Percentiles rank a stretch among this genome's conserved stretches.
Conservation (phyloP, 805 yeast genomes). For the Ogataea glucozyma region DNA sequence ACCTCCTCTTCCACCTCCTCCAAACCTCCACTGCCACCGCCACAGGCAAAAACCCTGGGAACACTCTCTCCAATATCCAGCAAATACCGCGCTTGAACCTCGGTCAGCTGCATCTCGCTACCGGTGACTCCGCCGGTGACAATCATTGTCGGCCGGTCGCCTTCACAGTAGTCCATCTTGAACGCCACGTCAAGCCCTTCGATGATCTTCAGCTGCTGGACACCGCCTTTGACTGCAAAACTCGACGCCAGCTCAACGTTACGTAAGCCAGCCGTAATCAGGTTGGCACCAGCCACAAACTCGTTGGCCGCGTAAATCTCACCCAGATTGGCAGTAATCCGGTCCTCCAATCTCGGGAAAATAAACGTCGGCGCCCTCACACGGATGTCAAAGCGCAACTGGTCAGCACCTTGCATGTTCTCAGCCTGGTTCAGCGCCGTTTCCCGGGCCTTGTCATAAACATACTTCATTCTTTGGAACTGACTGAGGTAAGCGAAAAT, state of each 20-base stretch:
- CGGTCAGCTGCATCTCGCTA: constrained; percentile 65
- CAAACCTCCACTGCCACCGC: constrained; percentile 41
- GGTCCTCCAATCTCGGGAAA: constrained; percentile 68
- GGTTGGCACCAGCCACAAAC: constrained; percentile 50
- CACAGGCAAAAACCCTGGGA: constrained; percentile 51
- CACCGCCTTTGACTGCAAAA: constrained; percentile 47
- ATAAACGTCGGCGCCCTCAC: constrained; percentile 81
- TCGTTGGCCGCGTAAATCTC: constrained; percentile 71
- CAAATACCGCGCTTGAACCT: constrained; percentile 64
- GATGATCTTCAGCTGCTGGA: constrained; percentile 63
- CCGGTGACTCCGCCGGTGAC: constrained; percentile 63
- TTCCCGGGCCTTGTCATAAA: constrained; percentile 88
- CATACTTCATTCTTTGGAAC: constrained; percentile 79
- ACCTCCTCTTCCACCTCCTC: constrained; percentile 67
- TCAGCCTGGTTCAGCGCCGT: constrained; percentile 83
- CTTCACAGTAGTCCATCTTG: constrained; percentile 55
- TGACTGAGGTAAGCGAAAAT: constrained; percentile 67
- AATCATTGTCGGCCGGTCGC: constrained; percentile 48
- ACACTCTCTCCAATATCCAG: constrained; percentile 56
- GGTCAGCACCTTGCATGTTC: constrained; percentile 53
- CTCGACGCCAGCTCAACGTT: constrained; percentile 68
- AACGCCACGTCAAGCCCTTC: constrained; percentile 64
- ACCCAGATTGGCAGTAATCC: constrained; percentile 74
- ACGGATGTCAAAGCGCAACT: constrained; percentile 68
- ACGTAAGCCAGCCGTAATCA: constrained; percentile 67